Evolutionary conservation across 202 grass and related monocot species (phyloP).

Genomic region (Carex arenaria): DNA sequence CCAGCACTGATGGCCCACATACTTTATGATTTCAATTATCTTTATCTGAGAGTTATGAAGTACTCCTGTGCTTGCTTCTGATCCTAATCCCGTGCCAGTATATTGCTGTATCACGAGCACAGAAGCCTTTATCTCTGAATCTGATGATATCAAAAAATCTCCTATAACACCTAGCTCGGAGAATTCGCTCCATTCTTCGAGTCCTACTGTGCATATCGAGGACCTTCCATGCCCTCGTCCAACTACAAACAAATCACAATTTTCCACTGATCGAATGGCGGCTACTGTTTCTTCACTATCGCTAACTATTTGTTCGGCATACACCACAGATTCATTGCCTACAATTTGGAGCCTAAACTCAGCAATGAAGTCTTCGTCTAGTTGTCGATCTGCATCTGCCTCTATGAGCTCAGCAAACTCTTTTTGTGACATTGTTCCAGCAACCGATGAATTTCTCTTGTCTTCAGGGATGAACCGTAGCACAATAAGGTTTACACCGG

Average conservation of each 20-base stretch:
- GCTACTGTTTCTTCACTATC: constrained; percentile 29
- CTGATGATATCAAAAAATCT: constrained; percentile 26
- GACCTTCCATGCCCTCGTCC: constrained; percentile 17
- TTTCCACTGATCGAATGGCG: constrained; percentile 19
- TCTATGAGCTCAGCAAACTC: not conserved
- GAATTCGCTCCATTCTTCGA: constrained; percentile 27
- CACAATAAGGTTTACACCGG: constrained; percentile 31
- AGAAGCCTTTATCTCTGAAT: constrained; percentile 22
- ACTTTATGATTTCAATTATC: not conserved
- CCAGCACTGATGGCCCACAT: not conserved
- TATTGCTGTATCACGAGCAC: constrained; percentile 33
- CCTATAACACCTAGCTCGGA: constrained; percentile 33
- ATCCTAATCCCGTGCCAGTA: not conserved
- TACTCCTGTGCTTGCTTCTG: not conserved
- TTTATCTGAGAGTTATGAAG: not conserved
- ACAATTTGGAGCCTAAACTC: constrained; percentile 17
- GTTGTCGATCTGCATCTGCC: constrained; percentile 19
- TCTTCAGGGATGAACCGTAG: constrained; percentile 42
- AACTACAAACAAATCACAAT: constrained; percentile 26
- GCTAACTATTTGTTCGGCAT: constrained; percentile 26
- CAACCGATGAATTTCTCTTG: constrained; percentile 14
- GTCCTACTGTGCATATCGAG: constrained; percentile 14
- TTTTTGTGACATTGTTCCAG: not conserved
- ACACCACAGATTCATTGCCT: constrained; percentile 8
- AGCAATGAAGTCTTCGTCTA: constrained; percentile 17